These are phyloP conservation scores for Cutaneotrichosporon sp. DNA, from an alignment of 1,284 basidiomycete species.

Conservation along the genomic window DNA sequence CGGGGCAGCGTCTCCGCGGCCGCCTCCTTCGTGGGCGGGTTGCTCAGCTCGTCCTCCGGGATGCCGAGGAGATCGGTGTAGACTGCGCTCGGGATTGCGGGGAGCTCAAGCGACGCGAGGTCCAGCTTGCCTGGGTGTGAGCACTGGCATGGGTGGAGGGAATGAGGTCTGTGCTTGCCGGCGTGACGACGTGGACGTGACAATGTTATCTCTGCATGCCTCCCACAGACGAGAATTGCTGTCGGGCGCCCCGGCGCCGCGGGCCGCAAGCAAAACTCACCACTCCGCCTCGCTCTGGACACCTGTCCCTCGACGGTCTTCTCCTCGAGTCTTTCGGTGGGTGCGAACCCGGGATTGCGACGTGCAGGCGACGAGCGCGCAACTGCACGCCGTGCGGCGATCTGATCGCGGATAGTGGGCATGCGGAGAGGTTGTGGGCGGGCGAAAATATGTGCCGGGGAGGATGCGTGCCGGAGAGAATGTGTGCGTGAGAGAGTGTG, in stretches of 20 bases:
- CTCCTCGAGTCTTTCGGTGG: constrained; percentile 25
- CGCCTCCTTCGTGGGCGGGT: constrained; percentile 17
- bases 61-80: constrained; percentile 43
- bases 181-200: too few species aligned
- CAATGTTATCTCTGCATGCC: too few species aligned
- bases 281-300: constrained; percentile 30
- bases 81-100: constrained; percentile 33
- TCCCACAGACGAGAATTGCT: too few species aligned
- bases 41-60: constrained; percentile 26
- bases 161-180: too few species aligned
- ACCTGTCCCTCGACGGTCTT: constrained; percentile 31
- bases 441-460: background rate
- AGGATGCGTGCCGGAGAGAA: too few species aligned
- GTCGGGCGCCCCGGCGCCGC: too few species aligned
- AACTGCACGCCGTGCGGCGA: constrained; percentile 37
- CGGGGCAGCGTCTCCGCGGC: background rate
- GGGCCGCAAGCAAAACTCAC: too few species aligned
- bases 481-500: too few species aligned
- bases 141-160: too few species aligned
- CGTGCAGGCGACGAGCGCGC: constrained; percentile 20
- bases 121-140: constrained; percentile 41
- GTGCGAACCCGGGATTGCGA: background rate
- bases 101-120: constrained; percentile 32
- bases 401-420: constrained; percentile 33
- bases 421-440: background rate